Conservation (phyloP, 2,329 filamentous ascomycete species). For the Sarocladium strictum region DNA sequence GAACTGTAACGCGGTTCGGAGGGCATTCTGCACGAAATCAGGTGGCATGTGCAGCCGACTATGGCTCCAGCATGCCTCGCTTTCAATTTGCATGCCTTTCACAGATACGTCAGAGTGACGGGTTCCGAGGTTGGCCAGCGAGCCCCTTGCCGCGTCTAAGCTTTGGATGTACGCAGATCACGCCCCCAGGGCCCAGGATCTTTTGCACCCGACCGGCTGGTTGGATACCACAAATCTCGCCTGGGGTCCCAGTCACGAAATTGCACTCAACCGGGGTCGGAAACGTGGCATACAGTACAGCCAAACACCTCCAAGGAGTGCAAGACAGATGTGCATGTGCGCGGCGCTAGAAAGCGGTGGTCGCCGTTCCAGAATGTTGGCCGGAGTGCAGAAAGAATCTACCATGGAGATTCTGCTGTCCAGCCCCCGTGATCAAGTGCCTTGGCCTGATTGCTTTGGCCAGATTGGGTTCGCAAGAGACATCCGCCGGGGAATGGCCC, state of each 20-base stretch:
- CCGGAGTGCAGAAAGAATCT: not conserved
- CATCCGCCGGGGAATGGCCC: not conserved
- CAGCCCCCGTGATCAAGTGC: too few species aligned
- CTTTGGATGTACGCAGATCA: not conserved
- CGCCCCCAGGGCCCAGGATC: not conserved
- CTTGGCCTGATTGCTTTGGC: too few species aligned
- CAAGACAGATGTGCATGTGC: not conserved
- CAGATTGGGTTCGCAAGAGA: too few species aligned
- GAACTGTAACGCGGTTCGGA: not conserved
- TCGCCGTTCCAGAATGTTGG: slow-evolving; percentile 2
- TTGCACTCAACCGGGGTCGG: not conserved
- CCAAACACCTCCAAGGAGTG: not conserved
- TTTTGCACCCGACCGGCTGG: slow-evolving; percentile 5
- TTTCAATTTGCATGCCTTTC: too few species aligned
- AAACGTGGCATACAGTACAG: not conserved
- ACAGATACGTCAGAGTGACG: too few species aligned
- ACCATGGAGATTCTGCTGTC: not conserved
- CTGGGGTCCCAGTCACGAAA: not conserved
- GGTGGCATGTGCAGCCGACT: not conserved
- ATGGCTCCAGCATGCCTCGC: not conserved
- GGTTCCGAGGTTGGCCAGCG: too few species aligned
- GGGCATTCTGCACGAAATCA: not conserved
- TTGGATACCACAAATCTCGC: not conserved
- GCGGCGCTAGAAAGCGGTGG: not conserved
- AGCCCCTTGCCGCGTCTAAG: not conserved